Evolutionary conservation across 2,329 filamentous ascomycete species (phyloP).

Genomic region (Cryphonectria japonica): DNA sequence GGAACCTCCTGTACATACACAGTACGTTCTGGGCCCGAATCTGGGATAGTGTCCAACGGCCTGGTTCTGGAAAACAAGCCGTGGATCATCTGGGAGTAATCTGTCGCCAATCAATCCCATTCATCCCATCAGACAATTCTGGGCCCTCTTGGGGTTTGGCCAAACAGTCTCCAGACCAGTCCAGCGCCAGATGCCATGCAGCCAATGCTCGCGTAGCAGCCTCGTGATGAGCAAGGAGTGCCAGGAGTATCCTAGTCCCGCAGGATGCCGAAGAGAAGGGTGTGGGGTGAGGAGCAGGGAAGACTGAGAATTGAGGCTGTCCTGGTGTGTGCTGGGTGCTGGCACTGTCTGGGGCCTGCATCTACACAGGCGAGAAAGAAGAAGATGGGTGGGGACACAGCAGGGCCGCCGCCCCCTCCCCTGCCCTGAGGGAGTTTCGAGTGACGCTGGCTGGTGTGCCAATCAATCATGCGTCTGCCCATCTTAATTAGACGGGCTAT

Average conservation of each 20-base stretch:
- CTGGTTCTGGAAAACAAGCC: constrained; percentile 18
- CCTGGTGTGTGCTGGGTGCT: not conserved
- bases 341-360: constrained; percentile 12
- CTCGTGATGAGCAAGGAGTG: constrained; percentile 27
- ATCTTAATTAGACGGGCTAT: constrained; percentile 30
- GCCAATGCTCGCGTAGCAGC: constrained; percentile 21
- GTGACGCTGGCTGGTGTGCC: constrained; percentile 24
- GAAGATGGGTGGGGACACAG: not conserved
- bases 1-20: not conserved
- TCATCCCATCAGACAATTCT: constrained; percentile 16
- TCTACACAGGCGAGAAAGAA: not conserved
- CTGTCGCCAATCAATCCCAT: constrained; percentile 25
- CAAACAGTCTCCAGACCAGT: not conserved
- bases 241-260: constrained; percentile 26
- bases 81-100: constrained; percentile 11
- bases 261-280: constrained; percentile 5
- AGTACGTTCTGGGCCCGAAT: not conserved
- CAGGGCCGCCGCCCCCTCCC: not conserved
- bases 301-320: constrained; percentile 2
- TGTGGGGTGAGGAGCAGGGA: not conserved
- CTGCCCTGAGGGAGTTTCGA: constrained; percentile 26
- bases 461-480: constrained; percentile 28
- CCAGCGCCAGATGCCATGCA: constrained; percentile 20
- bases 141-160: constrained; percentile 6
- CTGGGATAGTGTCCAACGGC: constrained; percentile 10